Conservation (phyloP, 139 green algal genomes). For the Chlamydomonas asymmetrica region DNA sequence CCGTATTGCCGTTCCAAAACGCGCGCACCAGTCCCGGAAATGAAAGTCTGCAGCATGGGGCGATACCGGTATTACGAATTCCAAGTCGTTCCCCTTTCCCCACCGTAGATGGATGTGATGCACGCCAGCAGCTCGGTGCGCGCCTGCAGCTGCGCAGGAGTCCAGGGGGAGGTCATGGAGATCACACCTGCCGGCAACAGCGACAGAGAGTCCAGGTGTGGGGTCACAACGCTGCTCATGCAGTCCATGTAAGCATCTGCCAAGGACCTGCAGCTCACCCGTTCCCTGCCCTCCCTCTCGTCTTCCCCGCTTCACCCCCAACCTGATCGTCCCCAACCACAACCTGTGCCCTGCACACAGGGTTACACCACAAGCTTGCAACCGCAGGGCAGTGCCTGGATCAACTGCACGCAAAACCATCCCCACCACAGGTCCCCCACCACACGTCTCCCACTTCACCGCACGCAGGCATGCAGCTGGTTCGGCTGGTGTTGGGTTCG, state of each 20-base stretch:
- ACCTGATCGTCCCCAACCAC: not conserved
- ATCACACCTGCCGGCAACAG: slow-evolving; percentile 49
- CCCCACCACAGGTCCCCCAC: not conserved
- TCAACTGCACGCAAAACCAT: not conserved
- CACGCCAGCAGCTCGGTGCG: slow-evolving; percentile 55
- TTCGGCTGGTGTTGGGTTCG: too few relatives aligned
- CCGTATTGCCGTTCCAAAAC: too few relatives aligned
- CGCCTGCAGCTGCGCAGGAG: slow-evolving; percentile 56
- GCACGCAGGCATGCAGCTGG: not conserved
- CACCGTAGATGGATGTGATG: too few relatives aligned
- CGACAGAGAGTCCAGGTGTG: not conserved
- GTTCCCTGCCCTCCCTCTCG: not conserved
- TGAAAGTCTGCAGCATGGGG: too few relatives aligned
- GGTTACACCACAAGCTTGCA: not conserved
- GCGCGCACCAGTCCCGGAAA: too few relatives aligned
- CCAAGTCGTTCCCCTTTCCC: too few relatives aligned
- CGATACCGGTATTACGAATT: too few relatives aligned
- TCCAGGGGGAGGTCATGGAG: slow-evolving; percentile 56
- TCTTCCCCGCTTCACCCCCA: not conserved
- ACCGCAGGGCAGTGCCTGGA: not conserved
- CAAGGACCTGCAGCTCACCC: not conserved
- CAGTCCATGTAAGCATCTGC: not conserved
- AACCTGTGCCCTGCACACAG: not conserved
- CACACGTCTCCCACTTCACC: not conserved
- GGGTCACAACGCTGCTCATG: not conserved